A percentile compares a stretch with the other conserved stretches of the same genome.
phyloP scores from a whole-genome alignment of 805 yeast species.

The Clavispora phyllophila region DNA sequence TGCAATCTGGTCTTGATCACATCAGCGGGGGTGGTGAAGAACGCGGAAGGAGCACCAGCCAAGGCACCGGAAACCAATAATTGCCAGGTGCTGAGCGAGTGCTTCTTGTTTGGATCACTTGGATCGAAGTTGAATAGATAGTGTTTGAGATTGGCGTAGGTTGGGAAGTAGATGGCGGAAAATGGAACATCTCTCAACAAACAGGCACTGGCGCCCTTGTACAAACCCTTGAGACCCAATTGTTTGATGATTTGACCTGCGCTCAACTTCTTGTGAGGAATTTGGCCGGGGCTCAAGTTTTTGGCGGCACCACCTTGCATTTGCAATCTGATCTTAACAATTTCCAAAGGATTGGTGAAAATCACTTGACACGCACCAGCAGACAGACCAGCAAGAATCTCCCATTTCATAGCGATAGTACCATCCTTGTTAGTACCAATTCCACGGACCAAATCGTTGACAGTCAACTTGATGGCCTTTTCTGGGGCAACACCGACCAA shows the following conservation, averaged over 20 bases:
- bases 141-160: constrained; percentile 89
- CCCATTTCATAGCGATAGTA: constrained; percentile 49
- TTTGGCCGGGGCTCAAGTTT: constrained; percentile 26
- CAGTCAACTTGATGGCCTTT: constrained; percentile 93
- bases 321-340: constrained; percentile 90
- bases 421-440: constrained; percentile 50
- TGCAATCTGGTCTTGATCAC: constrained; percentile 94
- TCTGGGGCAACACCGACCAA: constrained; percentile 97
- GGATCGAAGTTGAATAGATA: constrained; percentile 82
- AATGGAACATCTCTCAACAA: constrained; percentile 92
- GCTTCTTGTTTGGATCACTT: constrained; percentile 49
- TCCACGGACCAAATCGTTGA: constrained; percentile 81
- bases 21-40: constrained; percentile 93
- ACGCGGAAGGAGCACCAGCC: constrained; percentile 98
- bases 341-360: constrained; percentile 93
- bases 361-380: constrained; percentile 97
- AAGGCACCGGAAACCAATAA: constrained; percentile 82
- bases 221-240: constrained; percentile 79
- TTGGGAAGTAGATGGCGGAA: constrained; percentile 94
- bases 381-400: constrained; percentile 81
- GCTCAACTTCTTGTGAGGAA: constrained; percentile 40
- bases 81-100: constrained; percentile 73
- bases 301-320: constrained; percentile 69
- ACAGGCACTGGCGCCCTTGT: constrained; percentile 90
- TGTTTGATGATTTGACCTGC: constrained; percentile 72